Percentiles rank a stretch among this genome's conserved stretches.
Conservation (phyloP, 1,284 basidiomycete species). For the Cyathus olla region DNA sequence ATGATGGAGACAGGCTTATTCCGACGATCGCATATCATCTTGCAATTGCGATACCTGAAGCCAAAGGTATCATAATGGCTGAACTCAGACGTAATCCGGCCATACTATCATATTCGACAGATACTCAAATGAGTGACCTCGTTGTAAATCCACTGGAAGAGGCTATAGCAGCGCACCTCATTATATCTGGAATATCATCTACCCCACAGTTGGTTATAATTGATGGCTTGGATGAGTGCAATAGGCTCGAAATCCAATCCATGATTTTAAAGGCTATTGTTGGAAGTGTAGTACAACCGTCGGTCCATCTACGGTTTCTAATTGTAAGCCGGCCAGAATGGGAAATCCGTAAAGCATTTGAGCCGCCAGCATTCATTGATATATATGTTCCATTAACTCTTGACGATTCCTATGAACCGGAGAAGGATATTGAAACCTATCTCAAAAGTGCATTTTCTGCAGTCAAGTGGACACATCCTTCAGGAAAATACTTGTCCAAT, state of each 20-base stretch:
- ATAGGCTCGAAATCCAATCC: neutral
- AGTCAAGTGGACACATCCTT: neutral
- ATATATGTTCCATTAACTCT: neutral
- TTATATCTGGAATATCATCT: neutral
- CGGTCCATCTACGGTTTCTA: neutral
- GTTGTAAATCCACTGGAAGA: neutral
- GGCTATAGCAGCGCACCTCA: neutral
- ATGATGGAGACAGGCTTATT: neutral
- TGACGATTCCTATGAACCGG: neutral
- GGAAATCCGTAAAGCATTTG: neutral
- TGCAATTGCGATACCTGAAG: neutral
- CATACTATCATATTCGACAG: neutral
- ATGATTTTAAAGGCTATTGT: neutral
- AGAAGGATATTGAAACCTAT: neutral
- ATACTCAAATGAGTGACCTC: neutral
- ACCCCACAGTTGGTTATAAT: neutral
- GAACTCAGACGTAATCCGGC: neutral
- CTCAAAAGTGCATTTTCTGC: neutral
- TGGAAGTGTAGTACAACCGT: neutral
- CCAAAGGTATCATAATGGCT: neutral
- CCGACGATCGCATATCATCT: slow-evolving; percentile 1
- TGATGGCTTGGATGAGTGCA: slow-evolving; percentile 3
- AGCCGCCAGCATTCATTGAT: neutral
- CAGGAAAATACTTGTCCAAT: neutral
- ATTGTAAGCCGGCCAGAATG: neutral